Percentiles rank a stretch among this genome's conserved stretches.
These are phyloP conservation scores for Boletus nobilissimus DNA, from an alignment of 1,284 basidiomycete genomes.

Conservation along the genomic window DNA sequence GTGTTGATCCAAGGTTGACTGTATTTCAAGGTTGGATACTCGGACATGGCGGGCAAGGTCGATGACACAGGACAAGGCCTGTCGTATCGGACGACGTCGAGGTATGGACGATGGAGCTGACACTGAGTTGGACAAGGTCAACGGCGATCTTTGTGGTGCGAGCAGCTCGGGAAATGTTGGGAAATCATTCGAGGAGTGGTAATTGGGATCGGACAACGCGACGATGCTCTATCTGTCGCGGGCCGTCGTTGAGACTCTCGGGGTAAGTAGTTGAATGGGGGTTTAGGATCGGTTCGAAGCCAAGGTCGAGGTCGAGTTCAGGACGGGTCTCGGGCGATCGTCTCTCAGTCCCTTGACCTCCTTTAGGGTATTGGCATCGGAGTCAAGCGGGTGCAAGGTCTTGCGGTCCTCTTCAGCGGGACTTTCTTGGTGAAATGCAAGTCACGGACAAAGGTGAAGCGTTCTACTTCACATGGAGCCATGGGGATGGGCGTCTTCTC, in stretches of 20 bases:
- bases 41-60: neutral
- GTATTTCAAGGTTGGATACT: constrained; percentile 7
- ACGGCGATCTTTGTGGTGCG: neutral
- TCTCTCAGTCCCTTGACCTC: neutral
- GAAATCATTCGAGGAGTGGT: neutral
- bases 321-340: neutral
- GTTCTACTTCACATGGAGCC: no score
- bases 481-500: no score
- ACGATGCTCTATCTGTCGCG: neutral
- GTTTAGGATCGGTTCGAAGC: neutral
- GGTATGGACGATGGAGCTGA: neutral
- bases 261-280: neutral
- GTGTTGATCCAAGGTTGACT: neutral
- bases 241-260: neutral
- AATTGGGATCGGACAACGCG: neutral
- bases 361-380: neutral
- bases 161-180: neutral
- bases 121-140: neutral
- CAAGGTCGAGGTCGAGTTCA: neutral
- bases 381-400: constrained; percentile 5
- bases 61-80: neutral
- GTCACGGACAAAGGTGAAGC: neutral
- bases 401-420: constrained; percentile 17
- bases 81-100: neutral
- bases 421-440: neutral